phyloP scores from a whole-genome alignment of 805 yeast species.

The Jamesozyma gamospora region DNA sequence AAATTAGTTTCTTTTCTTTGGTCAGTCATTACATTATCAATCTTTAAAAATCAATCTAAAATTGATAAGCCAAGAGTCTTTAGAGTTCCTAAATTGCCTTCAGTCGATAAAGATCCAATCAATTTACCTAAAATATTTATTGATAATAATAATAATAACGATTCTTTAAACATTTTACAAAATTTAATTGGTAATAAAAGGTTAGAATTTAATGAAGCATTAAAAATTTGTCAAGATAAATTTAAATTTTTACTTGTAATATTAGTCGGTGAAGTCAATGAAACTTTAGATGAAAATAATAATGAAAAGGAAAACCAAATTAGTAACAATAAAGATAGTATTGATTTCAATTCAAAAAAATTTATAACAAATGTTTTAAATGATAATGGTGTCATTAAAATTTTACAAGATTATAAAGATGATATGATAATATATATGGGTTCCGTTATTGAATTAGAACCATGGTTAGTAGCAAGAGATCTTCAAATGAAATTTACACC shows the following conservation, averaged over 20 bases:
- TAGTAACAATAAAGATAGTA: not conserved
- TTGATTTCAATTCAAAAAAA: slow-evolving; percentile 27
- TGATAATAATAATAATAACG: slow-evolving; percentile 3
- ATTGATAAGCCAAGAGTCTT: slow-evolving; percentile 5
- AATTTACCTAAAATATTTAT: slow-evolving; percentile 6
- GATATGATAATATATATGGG: slow-evolving; percentile 55
- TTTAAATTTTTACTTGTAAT: slow-evolving; percentile 46
- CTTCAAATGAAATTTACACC: slow-evolving; percentile 48
- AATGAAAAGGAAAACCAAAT: not conserved
- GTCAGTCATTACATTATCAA: not conserved
- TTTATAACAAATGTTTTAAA: slow-evolving; percentile 39
- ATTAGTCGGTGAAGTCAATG: slow-evolving; percentile 34
- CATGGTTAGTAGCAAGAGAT: slow-evolving; percentile 52
- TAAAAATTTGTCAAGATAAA: slow-evolving; percentile 31
- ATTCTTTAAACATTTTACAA: slow-evolving; percentile 4
- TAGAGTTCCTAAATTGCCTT: slow-evolving; percentile 16
- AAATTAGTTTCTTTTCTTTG: slow-evolving; percentile 13
- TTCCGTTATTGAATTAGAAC: slow-evolving; percentile 52
- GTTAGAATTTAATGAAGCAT: slow-evolving; percentile 35
- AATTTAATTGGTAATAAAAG: slow-evolving; percentile 6
- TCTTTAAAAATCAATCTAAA: not conserved
- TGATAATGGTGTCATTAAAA: slow-evolving; percentile 35
- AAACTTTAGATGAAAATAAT: slow-evolving; percentile 1
- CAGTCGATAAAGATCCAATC: slow-evolving; percentile 8
- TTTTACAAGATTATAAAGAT: slow-evolving; percentile 28